Conservation (phyloP, 805 yeast genomes). For the Lipomyces mesembrius region DNA sequence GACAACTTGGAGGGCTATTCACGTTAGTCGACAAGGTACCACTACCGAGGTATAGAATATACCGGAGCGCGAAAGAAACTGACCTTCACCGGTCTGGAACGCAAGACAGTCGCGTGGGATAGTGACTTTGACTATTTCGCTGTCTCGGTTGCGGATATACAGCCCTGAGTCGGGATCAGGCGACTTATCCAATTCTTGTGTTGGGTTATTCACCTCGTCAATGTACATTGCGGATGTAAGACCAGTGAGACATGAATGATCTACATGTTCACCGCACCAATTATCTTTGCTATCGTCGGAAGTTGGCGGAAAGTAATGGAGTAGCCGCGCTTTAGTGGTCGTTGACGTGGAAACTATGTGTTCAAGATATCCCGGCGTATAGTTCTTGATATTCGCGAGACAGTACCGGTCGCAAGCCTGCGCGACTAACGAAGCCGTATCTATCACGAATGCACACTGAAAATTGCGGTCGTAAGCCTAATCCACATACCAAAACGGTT, state of each 20-base stretch:
- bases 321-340: constrained; percentile 60
- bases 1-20: constrained; percentile 55
- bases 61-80: not conserved
- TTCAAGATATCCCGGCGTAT: constrained; percentile 50
- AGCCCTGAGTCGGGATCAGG: constrained; percentile 58
- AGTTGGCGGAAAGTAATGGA: constrained; percentile 56
- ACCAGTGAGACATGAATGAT: constrained; percentile 65
- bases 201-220: constrained; percentile 45
- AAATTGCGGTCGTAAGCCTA: constrained; percentile 45
- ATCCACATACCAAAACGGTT: constrained; percentile 41
- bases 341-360: constrained; percentile 55
- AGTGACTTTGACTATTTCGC: constrained; percentile 54
- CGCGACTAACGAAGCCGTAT: constrained; percentile 57
- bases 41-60: not conserved
- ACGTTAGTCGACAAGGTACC: not conserved
- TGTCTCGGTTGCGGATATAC: constrained; percentile 55
- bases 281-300: constrained; percentile 43
- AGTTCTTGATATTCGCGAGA: constrained; percentile 40
- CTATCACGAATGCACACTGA: constrained; percentile 50
- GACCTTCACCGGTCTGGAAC: constrained; percentile 60
- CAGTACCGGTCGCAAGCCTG: constrained; percentile 54
- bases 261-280: constrained; percentile 69
- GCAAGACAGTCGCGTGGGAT: constrained; percentile 62
- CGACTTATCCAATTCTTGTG: constrained; percentile 42
- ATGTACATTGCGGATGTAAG: constrained; percentile 59